A percentile compares a stretch with the other conserved stretches of the same genome.
phyloP scores from a whole-genome alignment of 2,329 filamentous ascomycete genomes.

The Talaromyces sp. region DNA sequence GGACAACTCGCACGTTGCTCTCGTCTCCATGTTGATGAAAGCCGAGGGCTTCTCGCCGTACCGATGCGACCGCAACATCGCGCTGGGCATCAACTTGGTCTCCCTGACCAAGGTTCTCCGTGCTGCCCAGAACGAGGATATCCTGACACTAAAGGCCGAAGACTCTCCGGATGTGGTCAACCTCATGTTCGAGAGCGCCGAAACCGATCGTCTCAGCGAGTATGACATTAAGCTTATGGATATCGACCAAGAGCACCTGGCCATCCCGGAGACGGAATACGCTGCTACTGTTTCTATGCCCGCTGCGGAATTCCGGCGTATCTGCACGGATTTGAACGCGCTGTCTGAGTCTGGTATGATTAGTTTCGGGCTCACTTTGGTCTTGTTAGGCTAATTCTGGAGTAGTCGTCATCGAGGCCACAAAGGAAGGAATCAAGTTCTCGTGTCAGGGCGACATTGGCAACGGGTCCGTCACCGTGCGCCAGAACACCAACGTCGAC shows the following conservation, averaged over 20 bases:
- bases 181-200: slow-evolving; percentile 85
- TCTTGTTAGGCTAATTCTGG: neutral
- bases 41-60: slow-evolving; percentile 90
- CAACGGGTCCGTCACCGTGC: slow-evolving; percentile 85
- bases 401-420: slow-evolving; percentile 86
- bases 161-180: slow-evolving; percentile 94
- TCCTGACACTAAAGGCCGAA: slow-evolving; percentile 94
- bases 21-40: slow-evolving; percentile 98
- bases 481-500: slow-evolving; percentile 81
- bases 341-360: slow-evolving; percentile 86
- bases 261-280: slow-evolving; percentile 98
- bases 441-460: slow-evolving; percentile 90
- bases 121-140: slow-evolving; percentile 87
- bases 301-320: slow-evolving; percentile 82
- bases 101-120: slow-evolving; percentile 97
- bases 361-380: neutral
- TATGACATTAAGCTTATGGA: slow-evolving; percentile 99
- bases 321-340: slow-evolving; percentile 84
- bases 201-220: slow-evolving; percentile 88
- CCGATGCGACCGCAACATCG: slow-evolving; percentile 98
- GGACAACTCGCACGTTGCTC: slow-evolving; percentile 99
- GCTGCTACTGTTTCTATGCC: slow-evolving; percentile 88
- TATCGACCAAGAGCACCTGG: slow-evolving; percentile 98
- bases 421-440: slow-evolving; percentile 97
- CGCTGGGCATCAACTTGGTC: slow-evolving; percentile 91